Evolutionary conservation across 164 flowering plant genomes (phyloP).

Genomic region (Tetracentron sinense): DNA sequence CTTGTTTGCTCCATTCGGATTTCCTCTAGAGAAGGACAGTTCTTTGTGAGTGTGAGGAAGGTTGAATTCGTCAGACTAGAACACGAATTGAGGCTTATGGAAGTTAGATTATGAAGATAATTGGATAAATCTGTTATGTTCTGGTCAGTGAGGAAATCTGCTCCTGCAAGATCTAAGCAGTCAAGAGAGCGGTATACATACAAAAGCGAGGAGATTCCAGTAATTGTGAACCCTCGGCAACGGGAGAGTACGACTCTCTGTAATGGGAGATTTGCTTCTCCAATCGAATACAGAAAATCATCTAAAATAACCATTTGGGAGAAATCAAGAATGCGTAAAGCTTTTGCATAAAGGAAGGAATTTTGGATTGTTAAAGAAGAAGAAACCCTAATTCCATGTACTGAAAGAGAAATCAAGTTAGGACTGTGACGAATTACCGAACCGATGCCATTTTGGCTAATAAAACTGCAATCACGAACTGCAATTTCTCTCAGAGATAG

Average conservation of each 20-base stretch:
- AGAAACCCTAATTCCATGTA: conserved; percentile 18
- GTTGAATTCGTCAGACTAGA: conserved; percentile 28
- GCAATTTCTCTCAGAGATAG: conserved; percentile 28
- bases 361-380: conserved; percentile 6
- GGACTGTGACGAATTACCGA: conserved; percentile 15
- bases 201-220: conserved; percentile 35
- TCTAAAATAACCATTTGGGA: conserved; percentile 37
- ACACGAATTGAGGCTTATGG: conserved; percentile 37
- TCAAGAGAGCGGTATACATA: no score
- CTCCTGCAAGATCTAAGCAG: no score
- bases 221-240: conserved; percentile 32
- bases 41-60: conserved; percentile 29
- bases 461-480: conserved; percentile 33
- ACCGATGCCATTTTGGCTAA: conserved; percentile 34
- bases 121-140: conserved; percentile 27
- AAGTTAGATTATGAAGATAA: conserved; percentile 25
- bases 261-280: conserved; percentile 35
- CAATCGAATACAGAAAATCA: no score
- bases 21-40: conserved; percentile 31
- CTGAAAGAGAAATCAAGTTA: conserved; percentile 33
- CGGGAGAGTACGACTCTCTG: conserved; percentile 26
- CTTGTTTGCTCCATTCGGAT: conserved; percentile 44
- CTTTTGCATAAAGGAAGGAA: conserved; percentile 17
- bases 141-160: conserved; percentile 38
- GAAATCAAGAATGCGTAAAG: conserved; percentile 33